Evolutionary conservation across 2,329 filamentous ascomycete genomes (phyloP).

Genomic region (Pseudogymnoascus sp.): DNA sequence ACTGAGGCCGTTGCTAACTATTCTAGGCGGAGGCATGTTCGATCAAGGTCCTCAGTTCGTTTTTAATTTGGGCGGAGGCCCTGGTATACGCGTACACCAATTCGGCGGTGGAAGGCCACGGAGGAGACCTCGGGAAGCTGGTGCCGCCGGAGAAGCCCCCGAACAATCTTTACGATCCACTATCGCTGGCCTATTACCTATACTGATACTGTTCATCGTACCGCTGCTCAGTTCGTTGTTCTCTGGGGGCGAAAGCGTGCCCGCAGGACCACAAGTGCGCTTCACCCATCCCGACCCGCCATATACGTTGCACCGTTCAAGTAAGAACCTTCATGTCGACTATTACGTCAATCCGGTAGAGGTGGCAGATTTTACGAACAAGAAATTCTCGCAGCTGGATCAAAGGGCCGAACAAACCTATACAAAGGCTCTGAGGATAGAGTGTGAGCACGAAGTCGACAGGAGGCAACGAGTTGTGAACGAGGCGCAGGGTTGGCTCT

Average conservation of each 20-base stretch:
- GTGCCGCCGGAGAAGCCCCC: conserved; percentile 38
- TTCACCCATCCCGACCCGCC: conserved; percentile 66
- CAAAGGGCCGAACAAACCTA: conserved; percentile 66
- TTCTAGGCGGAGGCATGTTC: conserved; percentile 47
- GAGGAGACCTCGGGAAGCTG: conserved; percentile 61
- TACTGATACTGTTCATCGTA: conserved; percentile 81
- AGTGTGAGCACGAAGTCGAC: conserved; percentile 67
- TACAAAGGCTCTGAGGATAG: conserved; percentile 54
- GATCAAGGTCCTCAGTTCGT: conserved; percentile 81
- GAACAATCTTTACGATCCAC: conserved; percentile 42
- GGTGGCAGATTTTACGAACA: conserved; percentile 57
- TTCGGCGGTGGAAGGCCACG: conserved; percentile 77
- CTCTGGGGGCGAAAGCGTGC: conserved; percentile 41
- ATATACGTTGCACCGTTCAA: conserved; percentile 65
- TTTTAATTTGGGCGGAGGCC: conserved; percentile 89
- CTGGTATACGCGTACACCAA: conserved; percentile 88
- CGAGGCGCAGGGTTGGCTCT: conserved; percentile 64
- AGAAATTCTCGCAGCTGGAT: conserved; percentile 69
- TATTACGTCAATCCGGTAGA: conserved; percentile 83
- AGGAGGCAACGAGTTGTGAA: conserved; percentile 47
- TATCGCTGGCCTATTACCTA: conserved; percentile 70
- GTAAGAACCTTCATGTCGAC: conserved; percentile 60
- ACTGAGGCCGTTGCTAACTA: conserved; percentile 13
- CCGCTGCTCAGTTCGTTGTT: conserved; percentile 78
- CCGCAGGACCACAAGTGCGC: conserved; percentile 60